These are phyloP conservation scores for Rhodotorula sp. DNA, from an alignment of 1,284 basidiomycete genomes.

Conservation along the genomic window DNA sequence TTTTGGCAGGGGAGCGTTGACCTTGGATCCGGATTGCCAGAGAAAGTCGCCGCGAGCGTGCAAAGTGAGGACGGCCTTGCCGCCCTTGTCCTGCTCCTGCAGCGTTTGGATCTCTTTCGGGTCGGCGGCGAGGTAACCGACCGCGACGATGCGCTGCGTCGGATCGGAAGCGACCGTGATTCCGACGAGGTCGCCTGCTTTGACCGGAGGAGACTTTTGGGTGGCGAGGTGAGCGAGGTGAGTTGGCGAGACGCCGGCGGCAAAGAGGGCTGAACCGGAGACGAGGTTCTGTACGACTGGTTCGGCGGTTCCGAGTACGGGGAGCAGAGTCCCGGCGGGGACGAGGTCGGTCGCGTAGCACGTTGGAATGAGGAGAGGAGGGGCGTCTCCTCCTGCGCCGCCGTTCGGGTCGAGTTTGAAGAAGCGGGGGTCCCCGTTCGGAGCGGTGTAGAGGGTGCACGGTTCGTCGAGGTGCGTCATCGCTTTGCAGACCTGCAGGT, in stretches of 20 bases:
- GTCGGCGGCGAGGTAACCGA: constrained; percentile 66
- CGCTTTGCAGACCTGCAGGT: constrained; percentile 14
- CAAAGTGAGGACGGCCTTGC: constrained; percentile 67
- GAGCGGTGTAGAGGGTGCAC: constrained; percentile 20
- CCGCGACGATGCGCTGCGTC: constrained; percentile 58
- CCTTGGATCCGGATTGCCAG: constrained; percentile 32
- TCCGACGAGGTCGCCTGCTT: constrained; percentile 56
- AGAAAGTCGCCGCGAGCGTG: constrained; percentile 30
- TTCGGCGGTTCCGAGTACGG: constrained; percentile 26
- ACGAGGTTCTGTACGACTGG: constrained; percentile 27
- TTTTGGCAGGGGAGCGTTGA: constrained; percentile 26
- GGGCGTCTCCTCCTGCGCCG: no score
- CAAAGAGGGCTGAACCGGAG: constrained; percentile 5
- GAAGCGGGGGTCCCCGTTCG: constrained; percentile 20
- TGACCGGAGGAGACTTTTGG: background rate
- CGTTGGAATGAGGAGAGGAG: constrained; percentile 24
- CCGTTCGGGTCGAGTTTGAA: constrained; percentile 14
- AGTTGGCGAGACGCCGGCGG: background rate
- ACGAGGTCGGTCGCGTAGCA: constrained; percentile 27
- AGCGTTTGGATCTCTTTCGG: constrained; percentile 50
- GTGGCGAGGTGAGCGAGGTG: background rate
- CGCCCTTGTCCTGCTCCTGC: constrained; percentile 56
- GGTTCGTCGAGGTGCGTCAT: constrained; percentile 35
- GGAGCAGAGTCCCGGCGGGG: constrained; percentile 5
- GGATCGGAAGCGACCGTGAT: constrained; percentile 26